These are phyloP conservation scores for Penicillium flavigenum DNA, from an alignment of 495 filamentous ascomycete species.

Conservation along the genomic window DNA sequence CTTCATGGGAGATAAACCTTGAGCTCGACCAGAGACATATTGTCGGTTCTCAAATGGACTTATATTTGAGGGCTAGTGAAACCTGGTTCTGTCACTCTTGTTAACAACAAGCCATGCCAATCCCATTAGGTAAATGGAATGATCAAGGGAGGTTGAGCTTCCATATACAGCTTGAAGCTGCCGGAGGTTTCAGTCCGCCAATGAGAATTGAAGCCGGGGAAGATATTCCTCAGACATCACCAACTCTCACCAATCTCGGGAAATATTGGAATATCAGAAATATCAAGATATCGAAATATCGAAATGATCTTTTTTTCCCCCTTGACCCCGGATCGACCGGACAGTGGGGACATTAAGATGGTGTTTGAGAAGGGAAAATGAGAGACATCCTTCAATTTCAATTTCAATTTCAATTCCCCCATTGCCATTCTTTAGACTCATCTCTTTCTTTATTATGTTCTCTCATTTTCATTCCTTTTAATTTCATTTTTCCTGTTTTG, in stretches of 20 bases:
- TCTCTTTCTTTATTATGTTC: neutral
- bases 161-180: neutral
- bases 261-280: neutral
- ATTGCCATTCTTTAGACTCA: slow-evolving; percentile 4
- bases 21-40: neutral
- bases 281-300: neutral
- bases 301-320: neutral
- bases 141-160: neutral
- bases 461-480: slow-evolving; percentile 14
- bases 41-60: neutral
- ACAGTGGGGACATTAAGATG: slow-evolving; percentile 22
- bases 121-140: neutral
- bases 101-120: neutral
- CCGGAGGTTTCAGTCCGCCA: slow-evolving; percentile 27
- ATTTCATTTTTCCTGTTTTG: slow-evolving; percentile 8
- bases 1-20: slow-evolving; percentile 10
- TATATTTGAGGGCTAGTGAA: neutral
- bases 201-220: slow-evolving; percentile 6
- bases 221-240: neutral
- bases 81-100: neutral
- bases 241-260: neutral
- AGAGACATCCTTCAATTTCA: neutral
- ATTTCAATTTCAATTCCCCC: neutral
- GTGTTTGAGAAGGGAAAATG: slow-evolving; percentile 6
- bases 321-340: slow-evolving; percentile 34